Evolutionary conservation across 2,329 filamentous ascomycete species (phyloP), one percentile per base, ranked within the genome.

Genomic region (Fusarium caatingaense): DNA sequence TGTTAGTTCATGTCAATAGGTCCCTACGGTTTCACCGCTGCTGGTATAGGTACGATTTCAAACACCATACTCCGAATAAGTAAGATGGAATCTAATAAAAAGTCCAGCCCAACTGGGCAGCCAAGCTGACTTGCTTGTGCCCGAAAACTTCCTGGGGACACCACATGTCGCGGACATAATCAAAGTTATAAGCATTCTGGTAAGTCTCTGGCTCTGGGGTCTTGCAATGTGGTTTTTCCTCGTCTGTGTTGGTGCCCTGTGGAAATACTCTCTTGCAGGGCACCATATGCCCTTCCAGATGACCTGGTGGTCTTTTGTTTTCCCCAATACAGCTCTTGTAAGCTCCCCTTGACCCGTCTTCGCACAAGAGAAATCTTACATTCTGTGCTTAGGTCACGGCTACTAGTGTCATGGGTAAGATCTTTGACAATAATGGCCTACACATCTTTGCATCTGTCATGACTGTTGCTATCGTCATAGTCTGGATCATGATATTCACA

Each of bases 141-240:
- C 85, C 0, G 54, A 76, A 5, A 74, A 78, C 48, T 84, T 84
- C 53, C 74, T 83, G 37, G 83, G 79, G 11, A 78, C 80, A n/a
- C 62, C 79, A 4, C 76, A 85, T 50, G 80, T 82, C 6, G 77
- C 81, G 8, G 77, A 81, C 44, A 83, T 86, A 50, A 74, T 87
- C 27, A 81, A 82, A 58, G 70, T 88, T 0, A 71, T 87, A 15
- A 82, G 84, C 5, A 76, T 91, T 66, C 90, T 93, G 80, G 80
- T 89, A 4, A 89, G 89, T 1, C 81, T 96, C 13, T 97, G 92
- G 92, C 84, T 96, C 6, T 96, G 92, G 91, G 93, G 89, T 0
- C 81, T 96, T n/a, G 91, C 92, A 27, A 80, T 93, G 28, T 96
- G 93, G 90, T 96, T 95, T 82, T 95, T 95, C 78, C 83, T 95